Evolutionary conservation across 2,329 filamentous ascomycete genomes (phyloP).

Genomic region (Magnaporthiopsis poae): DNA sequence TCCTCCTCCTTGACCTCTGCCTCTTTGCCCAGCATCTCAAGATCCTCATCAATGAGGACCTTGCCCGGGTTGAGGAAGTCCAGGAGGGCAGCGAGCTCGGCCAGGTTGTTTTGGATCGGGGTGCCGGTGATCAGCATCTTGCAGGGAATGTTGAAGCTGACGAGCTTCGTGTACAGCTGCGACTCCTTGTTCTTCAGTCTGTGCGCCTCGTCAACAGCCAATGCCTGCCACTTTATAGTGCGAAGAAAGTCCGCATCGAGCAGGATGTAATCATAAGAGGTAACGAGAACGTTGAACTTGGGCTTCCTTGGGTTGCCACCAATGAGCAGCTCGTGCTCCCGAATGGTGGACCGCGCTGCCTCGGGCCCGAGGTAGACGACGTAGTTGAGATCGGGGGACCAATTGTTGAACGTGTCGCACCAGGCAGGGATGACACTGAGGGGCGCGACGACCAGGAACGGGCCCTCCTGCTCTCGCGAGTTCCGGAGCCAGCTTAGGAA

Average conservation of each 20-base stretch:
- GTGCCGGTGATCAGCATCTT: slow-evolving; percentile 92
- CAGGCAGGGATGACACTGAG: slow-evolving; percentile 95
- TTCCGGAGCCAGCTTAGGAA: slow-evolving; percentile 97
- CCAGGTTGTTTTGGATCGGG: slow-evolving; percentile 92
- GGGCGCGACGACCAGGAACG: slow-evolving; percentile 93
- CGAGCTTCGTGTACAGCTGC: slow-evolving; percentile 76
- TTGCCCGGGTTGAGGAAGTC: slow-evolving; percentile 96
- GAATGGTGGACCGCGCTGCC: slow-evolving; percentile 73
- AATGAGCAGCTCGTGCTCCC: slow-evolving; percentile 78
- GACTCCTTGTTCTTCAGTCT: slow-evolving; percentile 93
- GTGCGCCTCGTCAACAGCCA: slow-evolving; percentile 93
- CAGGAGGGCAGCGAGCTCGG: slow-evolving; percentile 81
- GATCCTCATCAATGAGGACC: slow-evolving; percentile 80
- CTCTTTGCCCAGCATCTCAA: slow-evolving; percentile 59
- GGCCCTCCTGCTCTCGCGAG: slow-evolving; percentile 78
- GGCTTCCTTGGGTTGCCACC: slow-evolving; percentile 79
- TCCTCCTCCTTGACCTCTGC: slow-evolving; percentile 22
- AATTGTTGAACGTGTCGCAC: slow-evolving; percentile 94
- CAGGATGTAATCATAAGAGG: slow-evolving; percentile 93
- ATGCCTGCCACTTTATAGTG: slow-evolving; percentile 92
- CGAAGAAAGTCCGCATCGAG: slow-evolving; percentile 74
- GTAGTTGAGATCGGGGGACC: slow-evolving; percentile 93
- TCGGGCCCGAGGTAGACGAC: slow-evolving; percentile 92
- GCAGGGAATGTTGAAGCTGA: slow-evolving; percentile 78
- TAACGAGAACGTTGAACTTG: slow-evolving; percentile 96